Evolutionary conservation across 2,329 filamentous ascomycete species (phyloP).

Genomic region (Arthrobotrys pseudoclavata): DNA sequence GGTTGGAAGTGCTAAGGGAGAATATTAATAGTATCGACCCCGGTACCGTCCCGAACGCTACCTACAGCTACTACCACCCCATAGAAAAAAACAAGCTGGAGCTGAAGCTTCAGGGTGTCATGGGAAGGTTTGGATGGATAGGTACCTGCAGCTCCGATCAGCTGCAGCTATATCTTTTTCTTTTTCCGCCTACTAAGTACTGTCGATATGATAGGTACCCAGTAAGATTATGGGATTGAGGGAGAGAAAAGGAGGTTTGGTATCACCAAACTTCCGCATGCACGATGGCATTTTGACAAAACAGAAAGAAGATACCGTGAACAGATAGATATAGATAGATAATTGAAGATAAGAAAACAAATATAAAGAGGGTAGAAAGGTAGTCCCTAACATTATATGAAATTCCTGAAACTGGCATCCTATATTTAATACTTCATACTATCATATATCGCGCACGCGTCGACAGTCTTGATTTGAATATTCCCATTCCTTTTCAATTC

Average conservation of each 20-base stretch:
- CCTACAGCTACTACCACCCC: neutral
- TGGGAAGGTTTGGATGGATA: neutral
- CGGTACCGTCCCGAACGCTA: neutral
- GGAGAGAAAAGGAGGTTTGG: constrained; percentile 6
- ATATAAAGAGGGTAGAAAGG: neutral
- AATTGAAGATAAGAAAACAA: neutral
- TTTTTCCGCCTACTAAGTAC: constrained; percentile 23
- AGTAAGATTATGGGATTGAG: neutral
- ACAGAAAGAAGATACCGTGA: neutral
- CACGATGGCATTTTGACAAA: constrained; percentile 1
- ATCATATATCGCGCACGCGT: constrained; percentile 4
- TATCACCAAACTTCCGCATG: constrained; percentile 48
- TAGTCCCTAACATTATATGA: neutral
- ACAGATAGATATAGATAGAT: neutral
- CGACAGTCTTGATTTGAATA: neutral
- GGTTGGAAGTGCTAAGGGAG: neutral
- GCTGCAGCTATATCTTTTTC: constrained; percentile 38
- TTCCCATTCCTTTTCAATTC: neutral
- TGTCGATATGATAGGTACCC: neutral
- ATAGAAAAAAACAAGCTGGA: neutral
- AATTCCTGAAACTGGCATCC: neutral
- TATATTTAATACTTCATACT: constrained; percentile 15
- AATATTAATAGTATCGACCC: constrained; percentile 29
- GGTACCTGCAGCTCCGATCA: constrained; percentile 55
- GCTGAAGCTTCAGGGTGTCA: neutral